Percentiles rank a stretch among this genome's conserved stretches.
These are phyloP conservation scores for Beta corolliflora DNA, from an alignment of 179 eudicot species.

Conservation along the genomic window DNA sequence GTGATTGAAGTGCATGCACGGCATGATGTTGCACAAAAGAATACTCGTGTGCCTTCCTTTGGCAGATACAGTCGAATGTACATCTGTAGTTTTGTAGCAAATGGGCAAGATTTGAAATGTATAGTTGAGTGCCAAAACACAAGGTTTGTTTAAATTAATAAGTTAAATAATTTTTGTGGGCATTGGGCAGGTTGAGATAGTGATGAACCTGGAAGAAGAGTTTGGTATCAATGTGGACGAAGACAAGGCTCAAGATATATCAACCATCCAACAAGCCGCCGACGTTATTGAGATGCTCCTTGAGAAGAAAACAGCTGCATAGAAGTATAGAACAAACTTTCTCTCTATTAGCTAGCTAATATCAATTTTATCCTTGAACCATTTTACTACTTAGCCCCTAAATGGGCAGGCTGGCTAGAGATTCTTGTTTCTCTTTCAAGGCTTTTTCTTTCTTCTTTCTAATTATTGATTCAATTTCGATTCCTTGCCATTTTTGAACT, in stretches of 20 bases:
- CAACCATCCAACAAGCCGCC: conserved; percentile 39
- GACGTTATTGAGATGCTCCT: conserved; percentile 33
- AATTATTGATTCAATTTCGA: background rate
- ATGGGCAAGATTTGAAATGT: no score
- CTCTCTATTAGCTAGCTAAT: background rate
- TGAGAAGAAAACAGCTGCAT: conserved; percentile 7
- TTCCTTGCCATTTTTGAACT: background rate
- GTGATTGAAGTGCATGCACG: background rate
- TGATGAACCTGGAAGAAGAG: conserved; percentile 43
- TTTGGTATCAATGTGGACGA: conserved; percentile 37
- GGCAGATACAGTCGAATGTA: no score
- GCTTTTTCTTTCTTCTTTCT: background rate
- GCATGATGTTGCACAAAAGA: background rate
- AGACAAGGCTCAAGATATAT: conserved; percentile 35
- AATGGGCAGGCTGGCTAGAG: conserved; percentile 1
- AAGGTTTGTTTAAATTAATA: background rate
- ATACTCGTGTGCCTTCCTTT: no score
- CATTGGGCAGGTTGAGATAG: conserved; percentile 40
- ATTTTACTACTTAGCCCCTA: background rate
- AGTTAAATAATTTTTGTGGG: background rate
- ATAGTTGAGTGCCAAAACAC: no score
- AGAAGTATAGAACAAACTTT: background rate
- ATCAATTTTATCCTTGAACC: no score
- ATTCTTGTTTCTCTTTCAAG: background rate
- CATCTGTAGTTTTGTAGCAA: no score